Evolutionary conservation across 2,329 filamentous ascomycete species (phyloP).

Genomic region (Ophiognomonia clavigignenti-juglandacearum): DNA sequence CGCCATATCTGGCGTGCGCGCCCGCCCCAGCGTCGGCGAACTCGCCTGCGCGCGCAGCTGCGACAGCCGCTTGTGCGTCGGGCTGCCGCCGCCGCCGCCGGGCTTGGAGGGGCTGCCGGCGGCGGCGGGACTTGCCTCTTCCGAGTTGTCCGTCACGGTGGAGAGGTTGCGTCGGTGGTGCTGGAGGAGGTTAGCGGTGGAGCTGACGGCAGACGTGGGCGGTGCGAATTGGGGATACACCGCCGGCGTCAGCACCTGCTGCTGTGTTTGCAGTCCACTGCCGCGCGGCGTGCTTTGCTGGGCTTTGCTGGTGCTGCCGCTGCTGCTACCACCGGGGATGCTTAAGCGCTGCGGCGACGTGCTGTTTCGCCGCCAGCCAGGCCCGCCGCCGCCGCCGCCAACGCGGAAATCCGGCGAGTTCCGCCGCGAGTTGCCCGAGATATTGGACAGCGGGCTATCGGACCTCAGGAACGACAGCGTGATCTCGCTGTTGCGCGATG

Average conservation of each 20-base stretch:
- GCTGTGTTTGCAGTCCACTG: neutral
- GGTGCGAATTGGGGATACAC: too few relatives aligned
- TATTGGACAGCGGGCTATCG: constrained; percentile 10
- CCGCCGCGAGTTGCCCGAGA: constrained; percentile 13
- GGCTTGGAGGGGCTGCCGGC: neutral
- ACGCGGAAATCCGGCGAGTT: constrained; percentile 5
- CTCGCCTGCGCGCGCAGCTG: constrained; percentile 19
- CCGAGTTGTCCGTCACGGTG: constrained; percentile 17
- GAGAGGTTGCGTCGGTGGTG: constrained; percentile 13
- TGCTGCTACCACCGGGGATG: too few relatives aligned
- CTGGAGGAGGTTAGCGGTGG: neutral
- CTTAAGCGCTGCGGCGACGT: neutral
- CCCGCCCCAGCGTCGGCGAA: constrained; percentile 20
- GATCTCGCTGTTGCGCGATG: neutral
- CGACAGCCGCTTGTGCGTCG: constrained; percentile 9
- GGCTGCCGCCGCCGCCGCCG: neutral
- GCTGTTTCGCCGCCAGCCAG: neutral
- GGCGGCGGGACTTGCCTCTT: neutral
- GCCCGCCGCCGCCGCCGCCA: too few relatives aligned
- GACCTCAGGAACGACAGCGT: neutral
- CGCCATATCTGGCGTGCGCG: constrained; percentile 9
- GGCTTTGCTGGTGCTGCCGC: too few relatives aligned
- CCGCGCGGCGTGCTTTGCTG: neutral
- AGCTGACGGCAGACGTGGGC: neutral
- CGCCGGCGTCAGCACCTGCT: too few relatives aligned